Evolutionary conservation across 2,329 filamentous ascomycete genomes (phyloP).

Genomic region (Monosporascus sp.): DNA sequence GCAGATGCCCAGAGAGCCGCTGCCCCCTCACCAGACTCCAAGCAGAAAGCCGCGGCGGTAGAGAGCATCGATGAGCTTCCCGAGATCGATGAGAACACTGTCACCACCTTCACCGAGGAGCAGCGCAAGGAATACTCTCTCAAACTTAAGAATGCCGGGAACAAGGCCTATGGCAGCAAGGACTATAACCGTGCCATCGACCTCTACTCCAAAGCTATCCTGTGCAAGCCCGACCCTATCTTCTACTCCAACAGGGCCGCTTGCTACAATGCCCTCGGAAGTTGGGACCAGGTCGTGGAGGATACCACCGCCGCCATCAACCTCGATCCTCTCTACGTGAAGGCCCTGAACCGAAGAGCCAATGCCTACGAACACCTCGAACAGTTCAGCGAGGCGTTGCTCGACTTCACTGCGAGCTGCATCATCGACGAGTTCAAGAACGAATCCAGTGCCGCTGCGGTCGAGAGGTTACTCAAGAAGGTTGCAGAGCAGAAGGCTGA

Average conservation of each 20-base stretch:
- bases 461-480: constrained; percentile 92
- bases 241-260: constrained; percentile 99
- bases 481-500: constrained; percentile 93
- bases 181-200: constrained; percentile 92
- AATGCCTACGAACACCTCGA: constrained; percentile 94
- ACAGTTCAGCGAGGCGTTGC: constrained; percentile 86
- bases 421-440: constrained; percentile 98
- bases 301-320: constrained; percentile 93
- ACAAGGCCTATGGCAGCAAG: constrained; percentile 93
- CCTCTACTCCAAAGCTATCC: constrained; percentile 89
- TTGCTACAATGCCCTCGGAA: constrained; percentile 87
- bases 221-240: constrained; percentile 95
- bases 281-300: constrained; percentile 95
- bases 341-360: constrained; percentile 92
- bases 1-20: constrained; percentile 38
- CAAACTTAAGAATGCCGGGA: constrained; percentile 91
- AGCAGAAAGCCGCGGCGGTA: constrained; percentile 46
- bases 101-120: constrained; percentile 48
- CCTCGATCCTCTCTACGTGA: constrained; percentile 93
- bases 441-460: constrained; percentile 78
- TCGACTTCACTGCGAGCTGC: constrained; percentile 98
- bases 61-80: constrained; percentile 65
- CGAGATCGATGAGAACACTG: constrained; percentile 56
- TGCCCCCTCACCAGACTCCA: constrained; percentile 27
- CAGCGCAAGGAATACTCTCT: constrained; percentile 82